Conservation (phyloP, 2,329 filamentous ascomycete genomes). For the Escovopsis sp. region DNA sequence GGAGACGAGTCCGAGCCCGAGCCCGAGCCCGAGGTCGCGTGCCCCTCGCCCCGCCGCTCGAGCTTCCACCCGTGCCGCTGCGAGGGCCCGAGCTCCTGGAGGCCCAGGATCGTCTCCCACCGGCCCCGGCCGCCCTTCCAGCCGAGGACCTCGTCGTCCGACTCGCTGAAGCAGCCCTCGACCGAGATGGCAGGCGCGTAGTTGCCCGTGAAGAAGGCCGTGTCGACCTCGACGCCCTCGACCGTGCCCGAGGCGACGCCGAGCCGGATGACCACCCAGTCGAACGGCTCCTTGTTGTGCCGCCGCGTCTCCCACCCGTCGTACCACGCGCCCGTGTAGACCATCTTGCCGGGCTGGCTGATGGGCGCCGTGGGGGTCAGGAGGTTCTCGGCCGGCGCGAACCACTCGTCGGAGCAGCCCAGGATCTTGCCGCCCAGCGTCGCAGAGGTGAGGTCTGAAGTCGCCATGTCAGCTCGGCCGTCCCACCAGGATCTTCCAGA, state of each 20-base stretch:
- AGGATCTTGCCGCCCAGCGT: conserved; percentile 49
- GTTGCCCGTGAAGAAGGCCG: conserved; percentile 69
- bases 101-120: conserved; percentile 59
- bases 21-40: too few species aligned
- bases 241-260: conserved; percentile 59
- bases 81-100: conserved; percentile 59
- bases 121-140: conserved; percentile 44
- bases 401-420: conserved; percentile 54
- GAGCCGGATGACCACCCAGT: conserved; percentile 52
- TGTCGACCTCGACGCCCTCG: conserved; percentile 65
- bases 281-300: conserved; percentile 49
- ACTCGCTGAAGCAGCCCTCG: conserved; percentile 54
- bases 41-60: conserved; percentile 31
- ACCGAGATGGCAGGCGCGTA: conserved; percentile 68
- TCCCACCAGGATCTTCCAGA: neutral
- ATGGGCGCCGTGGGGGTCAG: conserved; percentile 50
- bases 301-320: conserved; percentile 57
- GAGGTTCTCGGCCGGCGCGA: conserved; percentile 50
- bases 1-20: too few species aligned
- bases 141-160: conserved; percentile 48
- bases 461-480: neutral
- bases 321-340: conserved; percentile 55
- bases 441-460: conserved; percentile 43
- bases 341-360: conserved; percentile 51
- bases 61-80: conserved; percentile 63